Percentiles rank a stretch among this genome's conserved stretches.
Conservation (phyloP, 192 early-diverging fungal genomes). For the Umbelopsis isabellina region DNA sequence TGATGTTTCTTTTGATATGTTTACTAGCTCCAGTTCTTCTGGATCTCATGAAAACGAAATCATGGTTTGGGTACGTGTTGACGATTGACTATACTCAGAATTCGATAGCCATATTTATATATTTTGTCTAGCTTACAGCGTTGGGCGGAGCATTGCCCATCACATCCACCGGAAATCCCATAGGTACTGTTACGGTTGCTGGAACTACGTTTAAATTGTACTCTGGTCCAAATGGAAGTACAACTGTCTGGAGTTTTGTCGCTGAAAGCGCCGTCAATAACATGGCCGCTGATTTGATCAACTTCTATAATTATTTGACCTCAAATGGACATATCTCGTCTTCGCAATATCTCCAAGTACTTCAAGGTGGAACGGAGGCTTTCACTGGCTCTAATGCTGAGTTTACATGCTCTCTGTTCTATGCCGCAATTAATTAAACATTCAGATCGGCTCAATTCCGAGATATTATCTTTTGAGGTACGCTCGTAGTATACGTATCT, state of each 20-base stretch:
- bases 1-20: slow-evolving; percentile 23
- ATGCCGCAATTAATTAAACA: slow-evolving; percentile 13
- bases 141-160: slow-evolving; percentile 18
- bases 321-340: slow-evolving; percentile 1
- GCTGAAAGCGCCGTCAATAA: slow-evolving; percentile 5
- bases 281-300: not conserved
- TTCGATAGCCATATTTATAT: not conserved
- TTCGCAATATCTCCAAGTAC: slow-evolving; percentile 6
- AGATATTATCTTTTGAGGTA: not conserved
- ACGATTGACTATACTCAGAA: not conserved
- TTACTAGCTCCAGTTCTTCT: slow-evolving; percentile 1
- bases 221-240: slow-evolving; percentile 13
- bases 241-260: slow-evolving; percentile 22
- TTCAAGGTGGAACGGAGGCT: slow-evolving; percentile 24
- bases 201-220: slow-evolving; percentile 13
- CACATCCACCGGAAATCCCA: slow-evolving; percentile 6
- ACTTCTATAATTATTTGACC: slow-evolving; percentile 1
- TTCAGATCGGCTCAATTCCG: not conserved
- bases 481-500: not conserved
- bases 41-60: slow-evolving; percentile 7
- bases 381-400: slow-evolving; percentile 1
- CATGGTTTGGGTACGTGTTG: slow-evolving; percentile 12
- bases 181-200: not conserved
- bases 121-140: not conserved
- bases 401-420: not conserved